These are phyloP conservation scores for Bassia scoparia DNA, from an alignment of 148 eudicot species.

Conservation along the genomic window DNA sequence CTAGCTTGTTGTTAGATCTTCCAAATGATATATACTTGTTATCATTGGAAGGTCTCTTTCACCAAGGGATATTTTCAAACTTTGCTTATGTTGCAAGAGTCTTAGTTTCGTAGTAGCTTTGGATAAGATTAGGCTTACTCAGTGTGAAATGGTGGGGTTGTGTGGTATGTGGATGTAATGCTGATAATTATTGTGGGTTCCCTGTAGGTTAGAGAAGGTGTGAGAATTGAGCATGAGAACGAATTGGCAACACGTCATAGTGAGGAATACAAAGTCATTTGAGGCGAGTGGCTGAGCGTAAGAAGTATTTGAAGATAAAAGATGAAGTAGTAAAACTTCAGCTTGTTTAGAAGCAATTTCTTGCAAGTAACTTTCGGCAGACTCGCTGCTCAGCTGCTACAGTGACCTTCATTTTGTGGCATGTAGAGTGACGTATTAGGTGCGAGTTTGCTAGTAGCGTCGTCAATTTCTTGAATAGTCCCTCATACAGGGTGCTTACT, in stretches of 20 bases:
- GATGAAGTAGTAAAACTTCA: conserved; percentile 44
- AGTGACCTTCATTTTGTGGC: too few species aligned
- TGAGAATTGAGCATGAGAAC: too few species aligned
- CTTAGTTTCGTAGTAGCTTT: conserved; percentile 42
- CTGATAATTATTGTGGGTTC: too few species aligned
- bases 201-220: too few species aligned
- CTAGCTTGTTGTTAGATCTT: conserved; percentile 51
- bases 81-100: conserved; percentile 54
- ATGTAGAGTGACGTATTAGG: too few species aligned
- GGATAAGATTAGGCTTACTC: conserved; percentile 73
- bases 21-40: conserved; percentile 68
- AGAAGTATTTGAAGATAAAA: conserved; percentile 37
- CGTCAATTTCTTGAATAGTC: too few species aligned
- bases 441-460: too few species aligned
- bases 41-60: conserved; percentile 54
- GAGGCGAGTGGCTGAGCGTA: conserved; percentile 38
- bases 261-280: conserved; percentile 65
- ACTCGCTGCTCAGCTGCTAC: conserved; percentile 50
- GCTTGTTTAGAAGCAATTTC: conserved; percentile 36
- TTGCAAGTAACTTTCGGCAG: conserved; percentile 21
- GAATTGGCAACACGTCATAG: too few species aligned
- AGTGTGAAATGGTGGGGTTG: conserved; percentile 55
- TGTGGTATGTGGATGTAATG: too few species aligned
- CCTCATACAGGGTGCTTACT: too few species aligned
- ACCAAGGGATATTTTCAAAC: conserved; percentile 61